These are phyloP conservation scores for Tilletiaria anomala DNA, from an alignment of 1,284 basidiomycete genomes.

Conservation along the genomic window DNA sequence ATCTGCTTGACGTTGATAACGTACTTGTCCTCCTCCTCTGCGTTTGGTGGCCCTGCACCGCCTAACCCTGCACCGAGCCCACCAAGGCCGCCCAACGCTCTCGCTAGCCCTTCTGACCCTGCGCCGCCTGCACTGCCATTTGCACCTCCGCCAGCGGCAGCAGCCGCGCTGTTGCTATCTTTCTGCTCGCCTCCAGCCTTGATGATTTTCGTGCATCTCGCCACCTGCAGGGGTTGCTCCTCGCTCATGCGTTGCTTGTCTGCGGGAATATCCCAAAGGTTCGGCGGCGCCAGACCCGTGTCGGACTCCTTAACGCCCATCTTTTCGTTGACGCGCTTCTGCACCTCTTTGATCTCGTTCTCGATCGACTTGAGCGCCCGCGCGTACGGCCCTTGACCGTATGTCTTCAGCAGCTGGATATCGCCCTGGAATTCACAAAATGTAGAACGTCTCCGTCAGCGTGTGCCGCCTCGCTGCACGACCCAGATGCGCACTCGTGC, in stretches of 20 bases:
- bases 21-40: slow-evolving; percentile 88
- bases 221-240: slow-evolving; percentile 89
- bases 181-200: slow-evolving; percentile 44
- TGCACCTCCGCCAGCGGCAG: slow-evolving; percentile 6
- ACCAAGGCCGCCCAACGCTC: slow-evolving; percentile 10
- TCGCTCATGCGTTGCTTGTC: slow-evolving; percentile 65
- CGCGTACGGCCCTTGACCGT: slow-evolving; percentile 97
- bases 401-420: slow-evolving; percentile 98
- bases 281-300: slow-evolving; percentile 89
- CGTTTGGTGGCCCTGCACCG: slow-evolving; percentile 48
- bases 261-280: slow-evolving; percentile 66
- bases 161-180: slow-evolving; percentile 7
- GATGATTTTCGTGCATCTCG: slow-evolving; percentile 97
- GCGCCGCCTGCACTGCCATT: slow-evolving; percentile 2
- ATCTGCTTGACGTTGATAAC: slow-evolving; percentile 99
- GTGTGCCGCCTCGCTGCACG: too few species aligned
- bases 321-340: slow-evolving; percentile 93
- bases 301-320: slow-evolving; percentile 96
- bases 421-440: too few species aligned
- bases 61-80: slow-evolving; percentile 21
- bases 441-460: too few species aligned
- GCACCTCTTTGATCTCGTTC: slow-evolving; percentile 83
- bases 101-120: neutral
- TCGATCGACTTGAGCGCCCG: slow-evolving; percentile 75
- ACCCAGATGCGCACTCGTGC: too few species aligned